Evolutionary conservation across 441 rosid species (phyloP).

Genomic region (Rhodomyrtus psidioides): DNA sequence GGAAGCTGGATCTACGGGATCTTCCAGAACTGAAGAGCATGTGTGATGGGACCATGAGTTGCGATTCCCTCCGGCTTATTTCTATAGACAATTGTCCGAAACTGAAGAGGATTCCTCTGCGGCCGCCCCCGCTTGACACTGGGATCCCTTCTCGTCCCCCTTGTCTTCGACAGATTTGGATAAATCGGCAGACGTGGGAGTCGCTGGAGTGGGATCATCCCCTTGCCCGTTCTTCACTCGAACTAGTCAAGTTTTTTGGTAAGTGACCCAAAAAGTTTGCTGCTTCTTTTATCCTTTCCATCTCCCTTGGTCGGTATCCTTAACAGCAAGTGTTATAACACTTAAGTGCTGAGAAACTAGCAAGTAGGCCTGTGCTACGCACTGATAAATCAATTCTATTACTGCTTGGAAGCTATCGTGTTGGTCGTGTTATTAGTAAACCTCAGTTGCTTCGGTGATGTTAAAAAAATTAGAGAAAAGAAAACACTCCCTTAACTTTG

Average conservation of each 20-base stretch:
- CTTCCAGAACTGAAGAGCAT: rapidly evolving
- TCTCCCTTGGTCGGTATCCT: too few species aligned
- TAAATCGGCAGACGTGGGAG: not conserved
- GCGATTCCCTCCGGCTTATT: not conserved
- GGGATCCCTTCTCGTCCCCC: not conserved
- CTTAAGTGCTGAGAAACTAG: not conserved
- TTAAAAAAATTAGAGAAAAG: not conserved
- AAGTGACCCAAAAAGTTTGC: not conserved
- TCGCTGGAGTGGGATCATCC: not conserved
- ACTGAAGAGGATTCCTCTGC: not conserved
- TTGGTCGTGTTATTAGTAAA: not conserved
- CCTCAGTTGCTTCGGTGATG: not conserved
- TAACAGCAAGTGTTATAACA: not conserved
- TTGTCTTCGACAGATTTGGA: not conserved
- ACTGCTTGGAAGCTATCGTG: not conserved
- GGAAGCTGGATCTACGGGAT: rapidly evolving
- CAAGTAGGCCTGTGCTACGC: not conserved
- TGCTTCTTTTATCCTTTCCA: not conserved
- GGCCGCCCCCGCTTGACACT: not conserved
- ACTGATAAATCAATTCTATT: not conserved
- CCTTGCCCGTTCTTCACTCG: not conserved
- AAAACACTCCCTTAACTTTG: not conserved
- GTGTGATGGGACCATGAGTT: not conserved
- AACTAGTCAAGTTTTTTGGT: not conserved
- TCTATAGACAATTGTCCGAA: not conserved